These are phyloP conservation scores for Veloporphyrellus conicus DNA, from an alignment of 1,284 basidiomycete species.

Conservation along the genomic window DNA sequence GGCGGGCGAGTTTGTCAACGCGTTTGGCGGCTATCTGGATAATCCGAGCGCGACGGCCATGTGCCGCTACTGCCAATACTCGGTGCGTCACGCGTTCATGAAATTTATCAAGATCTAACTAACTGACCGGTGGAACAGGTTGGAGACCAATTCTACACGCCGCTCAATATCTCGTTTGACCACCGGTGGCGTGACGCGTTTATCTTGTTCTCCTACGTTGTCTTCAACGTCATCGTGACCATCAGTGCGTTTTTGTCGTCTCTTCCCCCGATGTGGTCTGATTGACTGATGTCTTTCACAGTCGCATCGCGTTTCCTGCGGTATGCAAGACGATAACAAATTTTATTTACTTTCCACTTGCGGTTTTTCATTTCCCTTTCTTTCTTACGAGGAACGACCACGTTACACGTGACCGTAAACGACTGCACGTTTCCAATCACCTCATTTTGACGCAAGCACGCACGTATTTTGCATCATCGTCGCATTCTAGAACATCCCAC, in stretches of 20 bases:
- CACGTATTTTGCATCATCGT: background rate
- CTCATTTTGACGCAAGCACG: background rate
- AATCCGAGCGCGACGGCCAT: conserved; percentile 57
- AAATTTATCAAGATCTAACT: background rate
- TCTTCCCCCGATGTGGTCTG: background rate
- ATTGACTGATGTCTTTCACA: conserved; percentile 21
- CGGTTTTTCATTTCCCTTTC: background rate
- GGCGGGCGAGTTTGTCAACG: conserved; percentile 62
- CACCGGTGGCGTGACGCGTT: conserved; percentile 72
- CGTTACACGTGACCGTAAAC: background rate
- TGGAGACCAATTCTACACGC: conserved; percentile 69
- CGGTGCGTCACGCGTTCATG: conserved; percentile 26
- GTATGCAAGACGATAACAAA: conserved; percentile 55
- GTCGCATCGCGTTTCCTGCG: conserved; percentile 74
- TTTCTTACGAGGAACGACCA: background rate
- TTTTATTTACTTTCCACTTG: background rate
- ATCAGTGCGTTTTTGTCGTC: conserved; percentile 43
- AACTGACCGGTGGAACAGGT: conserved; percentile 22
- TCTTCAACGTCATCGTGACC: conserved; percentile 72
- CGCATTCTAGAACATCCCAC: background rate
- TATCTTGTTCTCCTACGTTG: conserved; percentile 64
- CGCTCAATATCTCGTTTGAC: conserved; percentile 65
- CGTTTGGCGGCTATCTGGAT: conserved; percentile 74
- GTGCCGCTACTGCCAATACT: conserved; percentile 76
- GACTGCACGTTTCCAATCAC: background rate